These are phyloP conservation scores for Zanthoxylum bungeanum DNA, from an alignment of 345 rosid genomes.

Conservation along the genomic window DNA sequence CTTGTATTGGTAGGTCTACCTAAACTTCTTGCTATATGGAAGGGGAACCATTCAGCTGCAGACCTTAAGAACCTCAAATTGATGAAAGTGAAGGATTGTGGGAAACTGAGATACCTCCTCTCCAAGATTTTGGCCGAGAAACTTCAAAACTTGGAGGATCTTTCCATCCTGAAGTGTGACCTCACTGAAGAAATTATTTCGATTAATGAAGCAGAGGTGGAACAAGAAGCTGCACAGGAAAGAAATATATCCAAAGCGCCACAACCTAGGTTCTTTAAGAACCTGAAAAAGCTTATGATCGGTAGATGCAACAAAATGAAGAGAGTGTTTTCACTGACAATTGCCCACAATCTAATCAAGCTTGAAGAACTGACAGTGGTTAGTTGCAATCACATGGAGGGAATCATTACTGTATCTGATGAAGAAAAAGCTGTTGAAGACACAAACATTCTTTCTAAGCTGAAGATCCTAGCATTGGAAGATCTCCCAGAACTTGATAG, in stretches of 20 bases:
- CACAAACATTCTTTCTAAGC: not conserved
- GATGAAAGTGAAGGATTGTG: conserved; percentile 6
- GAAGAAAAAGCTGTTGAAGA: not conserved
- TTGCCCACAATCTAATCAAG: not conserved
- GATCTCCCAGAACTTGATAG: conserved; percentile 1
- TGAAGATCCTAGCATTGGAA: not conserved
- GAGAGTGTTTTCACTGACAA: not conserved
- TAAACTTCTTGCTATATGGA: conserved; percentile 2
- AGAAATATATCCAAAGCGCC: not conserved
- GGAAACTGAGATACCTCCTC: not conserved
- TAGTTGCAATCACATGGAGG: not conserved
- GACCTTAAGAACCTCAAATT: not conserved
- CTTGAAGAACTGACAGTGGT: not conserved
- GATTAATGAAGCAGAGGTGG: not conserved
- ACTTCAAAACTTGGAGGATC: not conserved
- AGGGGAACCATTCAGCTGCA: not conserved
- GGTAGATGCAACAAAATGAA: conserved; percentile 3
- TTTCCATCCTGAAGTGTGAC: not conserved
- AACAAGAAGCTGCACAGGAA: not conserved
- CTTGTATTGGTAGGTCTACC: not conserved
- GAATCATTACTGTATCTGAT: not conserved
- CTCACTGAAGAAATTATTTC: not conserved
- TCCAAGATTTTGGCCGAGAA: not conserved
- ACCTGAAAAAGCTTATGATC: not conserved
- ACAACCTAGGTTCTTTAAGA: not conserved